phyloP scores from a whole-genome alignment of 2,329 filamentous ascomycete species.

The Colletotrichum sp. region DNA sequence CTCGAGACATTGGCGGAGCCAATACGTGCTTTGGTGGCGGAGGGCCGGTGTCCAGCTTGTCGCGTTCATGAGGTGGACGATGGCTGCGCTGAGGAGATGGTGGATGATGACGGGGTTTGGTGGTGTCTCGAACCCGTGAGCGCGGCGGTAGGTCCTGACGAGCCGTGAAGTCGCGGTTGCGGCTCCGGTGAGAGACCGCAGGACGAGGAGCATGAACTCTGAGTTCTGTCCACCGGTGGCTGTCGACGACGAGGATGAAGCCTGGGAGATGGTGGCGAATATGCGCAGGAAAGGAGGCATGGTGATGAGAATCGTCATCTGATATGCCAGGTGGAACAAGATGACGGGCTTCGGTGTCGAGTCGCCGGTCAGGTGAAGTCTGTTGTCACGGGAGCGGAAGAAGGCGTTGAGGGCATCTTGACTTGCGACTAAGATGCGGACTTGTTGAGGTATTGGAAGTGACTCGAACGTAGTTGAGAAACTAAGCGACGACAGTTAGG shows the following conservation, averaged over 20 bases:
- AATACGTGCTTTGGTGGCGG: constrained; percentile 17
- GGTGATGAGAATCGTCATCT: constrained; percentile 22
- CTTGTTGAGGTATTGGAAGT: constrained; percentile 20
- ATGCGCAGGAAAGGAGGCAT: constrained; percentile 22
- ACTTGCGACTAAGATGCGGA: constrained; percentile 17
- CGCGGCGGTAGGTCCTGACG: constrained; percentile 16
- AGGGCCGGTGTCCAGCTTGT: constrained; percentile 15
- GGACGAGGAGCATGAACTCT: constrained; percentile 15
- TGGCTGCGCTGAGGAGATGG: constrained; percentile 22
- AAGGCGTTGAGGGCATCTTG: constrained; percentile 21
- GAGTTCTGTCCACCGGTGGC: background rate
- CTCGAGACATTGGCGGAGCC: constrained; percentile 21
- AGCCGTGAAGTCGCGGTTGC: constrained; percentile 11
- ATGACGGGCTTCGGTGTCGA: constrained; percentile 18
- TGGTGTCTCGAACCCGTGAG: constrained; percentile 8
- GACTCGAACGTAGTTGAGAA: constrained; percentile 20
- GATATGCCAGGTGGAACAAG: constrained; percentile 22
- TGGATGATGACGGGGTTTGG: constrained; percentile 22
- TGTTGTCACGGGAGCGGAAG: constrained; percentile 13
- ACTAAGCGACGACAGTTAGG: background rate
- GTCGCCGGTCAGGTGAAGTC: constrained; percentile 8
- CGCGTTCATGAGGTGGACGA: constrained; percentile 22
- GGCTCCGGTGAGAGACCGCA: constrained; percentile 19
- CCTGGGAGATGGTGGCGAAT: constrained; percentile 8
- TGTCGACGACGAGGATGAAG: background rate